Evolutionary conservation across 495 filamentous ascomycete species (phyloP).

Genomic region (Podospora didyma): DNA sequence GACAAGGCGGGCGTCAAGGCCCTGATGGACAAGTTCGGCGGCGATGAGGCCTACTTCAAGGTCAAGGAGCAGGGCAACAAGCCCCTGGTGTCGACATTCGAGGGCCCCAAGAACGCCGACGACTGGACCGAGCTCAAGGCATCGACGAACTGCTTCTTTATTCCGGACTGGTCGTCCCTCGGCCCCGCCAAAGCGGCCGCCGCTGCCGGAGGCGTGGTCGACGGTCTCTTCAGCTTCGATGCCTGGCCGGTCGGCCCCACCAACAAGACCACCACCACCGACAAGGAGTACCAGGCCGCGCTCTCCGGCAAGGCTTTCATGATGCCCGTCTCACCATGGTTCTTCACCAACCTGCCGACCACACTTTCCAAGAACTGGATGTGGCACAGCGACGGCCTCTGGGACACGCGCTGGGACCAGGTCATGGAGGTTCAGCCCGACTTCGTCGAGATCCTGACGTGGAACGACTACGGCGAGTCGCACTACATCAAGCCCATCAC

Average conservation of each 20-base stretch:
- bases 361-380: conserved; percentile 59
- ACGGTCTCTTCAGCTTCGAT: conserved; percentile 51
- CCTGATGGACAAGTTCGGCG: conserved; percentile 44
- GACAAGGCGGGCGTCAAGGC: conserved; percentile 38
- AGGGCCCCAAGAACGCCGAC: conserved; percentile 33
- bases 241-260: conserved; percentile 48
- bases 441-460: conserved; percentile 61
- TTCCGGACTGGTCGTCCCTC: conserved; percentile 32
- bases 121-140: conserved; percentile 31
- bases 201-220: conserved; percentile 37
- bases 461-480: conserved; percentile 69
- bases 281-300: conserved; percentile 41
- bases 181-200: conserved; percentile 8
- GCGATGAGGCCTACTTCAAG: conserved; percentile 46
- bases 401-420: conserved; percentile 55
- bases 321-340: conserved; percentile 61
- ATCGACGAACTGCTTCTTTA: conserved; percentile 23
- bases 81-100: conserved; percentile 51
- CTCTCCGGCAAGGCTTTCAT: conserved; percentile 45
- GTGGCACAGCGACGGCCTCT: conserved; percentile 54
- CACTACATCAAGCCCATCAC: conserved; percentile 49
- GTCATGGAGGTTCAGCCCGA: conserved; percentile 48
- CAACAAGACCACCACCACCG: conserved; percentile 43
- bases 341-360: conserved; percentile 58
- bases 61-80: conserved; percentile 45